These are phyloP conservation scores for Houttuynia cordata DNA, from an alignment of 164 flowering plant genomes.

Conservation along the genomic window DNA sequence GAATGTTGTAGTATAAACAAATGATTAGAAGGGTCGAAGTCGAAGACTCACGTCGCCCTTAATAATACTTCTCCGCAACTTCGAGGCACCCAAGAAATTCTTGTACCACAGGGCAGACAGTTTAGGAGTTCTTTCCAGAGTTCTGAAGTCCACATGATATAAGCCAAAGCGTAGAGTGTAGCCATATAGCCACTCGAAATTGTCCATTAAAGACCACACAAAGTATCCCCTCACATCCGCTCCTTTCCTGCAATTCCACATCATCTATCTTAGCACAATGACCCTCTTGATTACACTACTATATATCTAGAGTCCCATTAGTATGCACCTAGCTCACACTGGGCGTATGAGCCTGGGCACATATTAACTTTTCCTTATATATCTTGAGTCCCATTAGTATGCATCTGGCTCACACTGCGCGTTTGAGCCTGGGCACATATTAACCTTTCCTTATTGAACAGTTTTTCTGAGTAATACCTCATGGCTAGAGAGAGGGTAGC, in stretches of 20 bases:
- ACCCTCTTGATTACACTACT: too few relatives aligned
- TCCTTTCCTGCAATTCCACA: constrained; percentile 3
- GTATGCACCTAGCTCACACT: too few relatives aligned
- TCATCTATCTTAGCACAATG: neutral
- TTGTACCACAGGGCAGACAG: constrained; percentile 32
- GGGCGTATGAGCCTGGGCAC: too few relatives aligned
- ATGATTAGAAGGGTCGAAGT: too few relatives aligned
- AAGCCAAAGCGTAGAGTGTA: constrained; percentile 21
- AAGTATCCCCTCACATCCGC: constrained; percentile 15
- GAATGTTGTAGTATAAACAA: too few relatives aligned
- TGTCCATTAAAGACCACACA: constrained; percentile 30
- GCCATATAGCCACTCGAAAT: constrained; percentile 30
- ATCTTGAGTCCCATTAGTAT: neutral
- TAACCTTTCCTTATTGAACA: neutral
- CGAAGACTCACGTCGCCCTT: too few relatives aligned
- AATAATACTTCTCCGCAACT: too few relatives aligned
- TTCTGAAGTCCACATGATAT: constrained; percentile 19
- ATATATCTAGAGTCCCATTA: too few relatives aligned
- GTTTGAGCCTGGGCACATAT: too few relatives aligned
- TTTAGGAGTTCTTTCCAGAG: constrained; percentile 24
- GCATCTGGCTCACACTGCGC: neutral
- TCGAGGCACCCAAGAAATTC: constrained; percentile 10
- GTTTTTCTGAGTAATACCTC: neutral
- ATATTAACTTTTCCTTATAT: neutral
- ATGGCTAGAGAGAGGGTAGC: neutral